Evolutionary conservation across 352 stramenopile species (phyloP).

Genomic region (Phytophthora melonis): DNA sequence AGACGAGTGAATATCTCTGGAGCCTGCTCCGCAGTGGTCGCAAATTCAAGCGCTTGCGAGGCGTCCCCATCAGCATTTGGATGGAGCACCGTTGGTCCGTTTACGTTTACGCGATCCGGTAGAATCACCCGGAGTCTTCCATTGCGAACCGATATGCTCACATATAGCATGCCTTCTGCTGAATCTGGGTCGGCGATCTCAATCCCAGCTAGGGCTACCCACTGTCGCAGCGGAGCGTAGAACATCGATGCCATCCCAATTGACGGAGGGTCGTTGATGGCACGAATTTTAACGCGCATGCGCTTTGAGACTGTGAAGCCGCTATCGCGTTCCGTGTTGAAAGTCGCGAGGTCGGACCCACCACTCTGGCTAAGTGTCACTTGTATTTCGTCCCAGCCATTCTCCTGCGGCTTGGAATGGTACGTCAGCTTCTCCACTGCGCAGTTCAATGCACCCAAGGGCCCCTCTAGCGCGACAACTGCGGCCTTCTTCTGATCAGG

Average conservation of each 20-base stretch:
- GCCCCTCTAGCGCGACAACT: constrained; percentile 38
- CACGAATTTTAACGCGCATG: constrained; percentile 51
- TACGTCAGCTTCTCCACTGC: constrained; percentile 60
- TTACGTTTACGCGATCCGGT: background rate
- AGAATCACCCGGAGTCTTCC: constrained; percentile 44
- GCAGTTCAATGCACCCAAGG: constrained; percentile 57
- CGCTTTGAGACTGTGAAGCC: constrained; percentile 45
- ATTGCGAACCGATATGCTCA: constrained; percentile 46
- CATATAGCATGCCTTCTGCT: constrained; percentile 49
- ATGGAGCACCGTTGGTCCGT: constrained; percentile 17
- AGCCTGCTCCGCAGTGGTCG: constrained; percentile 27
- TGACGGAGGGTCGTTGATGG: constrained; percentile 55
- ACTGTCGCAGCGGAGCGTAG: constrained; percentile 42
- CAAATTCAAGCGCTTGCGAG: constrained; percentile 48
- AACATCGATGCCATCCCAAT: constrained; percentile 41
- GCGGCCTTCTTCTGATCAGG: background rate
- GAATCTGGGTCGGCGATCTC: constrained; percentile 55
- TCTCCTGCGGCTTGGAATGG: constrained; percentile 36
- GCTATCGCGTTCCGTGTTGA: constrained; percentile 14
- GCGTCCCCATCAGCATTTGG: constrained; percentile 9
- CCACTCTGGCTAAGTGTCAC: constrained; percentile 48
- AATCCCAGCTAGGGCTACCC: constrained; percentile 37
- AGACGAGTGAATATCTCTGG: constrained; percentile 40
- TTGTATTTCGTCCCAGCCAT: constrained; percentile 49
- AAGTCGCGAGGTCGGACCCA: background rate